Percentiles rank a stretch among this genome's conserved stretches.
phyloP scores from a whole-genome alignment of 1,284 basidiomycete species.

The Fistulinella staudtii region DNA sequence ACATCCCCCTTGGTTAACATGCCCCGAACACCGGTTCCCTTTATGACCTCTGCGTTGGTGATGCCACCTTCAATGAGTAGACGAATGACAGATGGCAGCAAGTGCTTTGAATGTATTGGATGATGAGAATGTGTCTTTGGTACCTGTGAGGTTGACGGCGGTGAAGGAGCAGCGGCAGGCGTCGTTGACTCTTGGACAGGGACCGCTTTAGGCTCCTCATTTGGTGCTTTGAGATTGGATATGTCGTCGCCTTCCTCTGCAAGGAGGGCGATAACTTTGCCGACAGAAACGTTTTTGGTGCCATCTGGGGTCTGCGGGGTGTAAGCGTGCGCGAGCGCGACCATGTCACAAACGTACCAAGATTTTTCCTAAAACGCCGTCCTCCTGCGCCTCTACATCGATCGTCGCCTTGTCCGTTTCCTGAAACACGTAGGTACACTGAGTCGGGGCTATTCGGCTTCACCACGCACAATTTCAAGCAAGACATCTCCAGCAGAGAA shows the following conservation, averaged over 20 bases:
- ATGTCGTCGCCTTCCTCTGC: conserved; percentile 98
- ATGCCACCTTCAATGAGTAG: conserved; percentile 61
- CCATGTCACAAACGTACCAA: conserved; percentile 48
- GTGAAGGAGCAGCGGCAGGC: conserved; percentile 28
- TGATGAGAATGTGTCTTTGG: conserved; percentile 24
- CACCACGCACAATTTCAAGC: conserved; percentile 80
- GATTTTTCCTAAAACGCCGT: conserved; percentile 92
- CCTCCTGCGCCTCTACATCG: conserved; percentile 98
- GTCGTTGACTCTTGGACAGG: conserved; percentile 21
- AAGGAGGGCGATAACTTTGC: conserved; percentile 85
- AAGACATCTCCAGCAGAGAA: conserved; percentile 88
- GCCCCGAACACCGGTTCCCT: conserved; percentile 78
- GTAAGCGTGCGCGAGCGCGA: neutral
- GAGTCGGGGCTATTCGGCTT: neutral
- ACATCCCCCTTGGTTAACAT: conserved; percentile 93
- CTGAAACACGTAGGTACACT: conserved; percentile 40
- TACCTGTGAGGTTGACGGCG: conserved; percentile 28
- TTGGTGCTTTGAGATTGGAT: conserved; percentile 74
- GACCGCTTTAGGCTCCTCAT: conserved; percentile 41
- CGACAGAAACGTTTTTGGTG: conserved; percentile 82
- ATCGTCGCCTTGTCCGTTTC: conserved; percentile 99
- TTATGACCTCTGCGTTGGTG: conserved; percentile 53
- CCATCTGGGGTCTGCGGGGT: conserved; percentile 67
- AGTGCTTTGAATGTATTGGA: conserved; percentile 54
- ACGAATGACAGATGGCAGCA: conserved; percentile 77